Evolutionary conservation across 179 eudicot genomes (phyloP), one percentile per base, ranked within the genome.

Genomic region (Dionaea muscipula): DNA sequence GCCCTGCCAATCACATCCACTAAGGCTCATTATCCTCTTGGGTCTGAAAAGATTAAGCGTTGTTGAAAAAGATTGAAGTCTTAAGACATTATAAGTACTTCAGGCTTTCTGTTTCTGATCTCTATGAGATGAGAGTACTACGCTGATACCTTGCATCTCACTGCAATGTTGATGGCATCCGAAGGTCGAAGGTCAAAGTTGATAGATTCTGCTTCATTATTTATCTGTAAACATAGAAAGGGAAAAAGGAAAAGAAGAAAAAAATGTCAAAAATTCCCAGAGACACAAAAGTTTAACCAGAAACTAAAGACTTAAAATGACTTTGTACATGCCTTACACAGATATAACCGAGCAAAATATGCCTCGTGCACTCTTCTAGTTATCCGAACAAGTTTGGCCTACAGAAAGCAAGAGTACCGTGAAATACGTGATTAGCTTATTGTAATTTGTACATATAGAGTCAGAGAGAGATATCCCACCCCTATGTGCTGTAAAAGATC

Each of bases 131-230:
- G 47, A 43, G 47, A 18, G 20, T 15, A 27, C 47, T 20, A 26
- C 33, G 27, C 15, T 35, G 6, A 38, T 79, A 90, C 97, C 87
- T 86, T 75, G 94, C 97, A 84, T 77, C 98, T 77, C 7, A 87
- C 88, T 53, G 95, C 98, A 74, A 91, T 91, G 61, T 87, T 88
- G 28, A 93, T 93, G 62, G 99, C 95, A 68, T 93, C 96, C 20
- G 99, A 88, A 39, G 99, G 99, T 37, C 95, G 81, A 58, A 88
- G 82, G 65, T 93, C 99, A 69, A 93, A 79, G 73, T 83, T 79
- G 51, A 93, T 62, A 56, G 76, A 68, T 46, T 81, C 93, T 21
- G 71, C 69, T 77, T 88, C 86, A 58, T 79, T 68, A 55, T 65
- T 88, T 59, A 76, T 65, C 99, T 93, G 69, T 54, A 61, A 54